Conservation (phyloP, 805 yeast species). For the Wickerhamomyces xylosicus region DNA sequence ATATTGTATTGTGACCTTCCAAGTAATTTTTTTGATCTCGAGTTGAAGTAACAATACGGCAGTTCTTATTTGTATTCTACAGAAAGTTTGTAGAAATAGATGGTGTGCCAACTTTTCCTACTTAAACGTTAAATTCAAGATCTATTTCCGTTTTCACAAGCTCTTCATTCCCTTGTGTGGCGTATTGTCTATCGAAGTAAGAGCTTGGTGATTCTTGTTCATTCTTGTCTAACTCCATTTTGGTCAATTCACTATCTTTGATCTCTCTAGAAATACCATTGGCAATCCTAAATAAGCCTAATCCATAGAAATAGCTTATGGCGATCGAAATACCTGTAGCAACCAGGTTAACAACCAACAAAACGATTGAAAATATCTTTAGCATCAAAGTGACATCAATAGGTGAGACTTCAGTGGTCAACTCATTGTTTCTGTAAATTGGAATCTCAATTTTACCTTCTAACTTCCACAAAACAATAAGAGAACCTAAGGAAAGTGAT, state of each 20-base stretch:
- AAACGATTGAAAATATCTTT: background rate
- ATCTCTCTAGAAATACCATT: constrained; percentile 5
- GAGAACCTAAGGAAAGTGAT: background rate
- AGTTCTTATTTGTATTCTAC: too few relatives aligned
- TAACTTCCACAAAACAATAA: background rate
- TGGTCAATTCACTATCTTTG: background rate
- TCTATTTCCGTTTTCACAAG: background rate
- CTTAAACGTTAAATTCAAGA: background rate
- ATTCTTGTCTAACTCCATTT: background rate
- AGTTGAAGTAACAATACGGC: too few relatives aligned
- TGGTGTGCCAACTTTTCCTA: background rate
- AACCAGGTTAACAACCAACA: constrained; percentile 1
- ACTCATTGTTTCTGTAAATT: background rate
- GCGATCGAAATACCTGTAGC: background rate
- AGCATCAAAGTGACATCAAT: background rate
- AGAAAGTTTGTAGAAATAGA: too few relatives aligned
- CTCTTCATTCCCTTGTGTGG: background rate
- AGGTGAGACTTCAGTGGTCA: background rate
- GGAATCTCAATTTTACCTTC: background rate
- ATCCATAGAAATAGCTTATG: constrained; percentile 2
- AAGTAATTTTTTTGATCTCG: too few relatives aligned
- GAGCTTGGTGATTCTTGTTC: background rate
- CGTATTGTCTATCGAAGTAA: background rate
- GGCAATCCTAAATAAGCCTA: constrained; percentile 8
- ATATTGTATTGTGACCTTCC: too few relatives aligned